phyloP scores from a whole-genome alignment of 495 filamentous ascomycete species.

The Aspergillus mulundensis region DNA sequence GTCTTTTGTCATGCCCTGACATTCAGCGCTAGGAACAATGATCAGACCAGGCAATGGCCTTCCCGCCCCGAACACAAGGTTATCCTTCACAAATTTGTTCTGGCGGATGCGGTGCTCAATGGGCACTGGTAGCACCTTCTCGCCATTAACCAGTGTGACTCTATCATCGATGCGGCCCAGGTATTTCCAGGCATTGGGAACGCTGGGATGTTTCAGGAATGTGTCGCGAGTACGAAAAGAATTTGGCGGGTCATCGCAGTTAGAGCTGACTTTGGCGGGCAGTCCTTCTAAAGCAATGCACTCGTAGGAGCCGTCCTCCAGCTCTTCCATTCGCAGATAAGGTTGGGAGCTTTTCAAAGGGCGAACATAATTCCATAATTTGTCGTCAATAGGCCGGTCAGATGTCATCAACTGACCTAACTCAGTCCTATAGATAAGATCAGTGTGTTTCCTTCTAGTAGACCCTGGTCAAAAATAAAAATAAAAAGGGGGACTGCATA shows the following conservation, averaged over 20 bases:
- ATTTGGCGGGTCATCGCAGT: constrained; percentile 50
- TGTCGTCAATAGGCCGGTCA: constrained; percentile 40
- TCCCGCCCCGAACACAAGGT: constrained; percentile 22
- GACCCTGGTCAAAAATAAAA: no score
- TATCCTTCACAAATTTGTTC: constrained; percentile 20
- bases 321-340: constrained; percentile 47
- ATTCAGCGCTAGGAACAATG: constrained; percentile 33
- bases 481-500: background rate
- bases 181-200: constrained; percentile 53
- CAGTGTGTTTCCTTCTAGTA: background rate
- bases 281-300: constrained; percentile 54
- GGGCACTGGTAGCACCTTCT: constrained; percentile 63
- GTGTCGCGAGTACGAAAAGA: constrained; percentile 36
- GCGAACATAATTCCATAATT: constrained; percentile 63
- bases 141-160: constrained; percentile 59
- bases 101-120: constrained; percentile 46
- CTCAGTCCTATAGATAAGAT: constrained; percentile 35
- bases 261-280: constrained; percentile 58
- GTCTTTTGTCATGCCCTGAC: constrained; percentile 23
- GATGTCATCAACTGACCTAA: constrained; percentile 55
- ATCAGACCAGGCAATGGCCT: constrained; percentile 27
- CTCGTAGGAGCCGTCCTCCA: constrained; percentile 50
- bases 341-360: constrained; percentile 25
- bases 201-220: constrained; percentile 50
- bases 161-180: constrained; percentile 55